These are phyloP conservation scores for Penicillium sp. DNA, from an alignment of 2,329 filamentous ascomycete species.

Conservation along the genomic window DNA sequence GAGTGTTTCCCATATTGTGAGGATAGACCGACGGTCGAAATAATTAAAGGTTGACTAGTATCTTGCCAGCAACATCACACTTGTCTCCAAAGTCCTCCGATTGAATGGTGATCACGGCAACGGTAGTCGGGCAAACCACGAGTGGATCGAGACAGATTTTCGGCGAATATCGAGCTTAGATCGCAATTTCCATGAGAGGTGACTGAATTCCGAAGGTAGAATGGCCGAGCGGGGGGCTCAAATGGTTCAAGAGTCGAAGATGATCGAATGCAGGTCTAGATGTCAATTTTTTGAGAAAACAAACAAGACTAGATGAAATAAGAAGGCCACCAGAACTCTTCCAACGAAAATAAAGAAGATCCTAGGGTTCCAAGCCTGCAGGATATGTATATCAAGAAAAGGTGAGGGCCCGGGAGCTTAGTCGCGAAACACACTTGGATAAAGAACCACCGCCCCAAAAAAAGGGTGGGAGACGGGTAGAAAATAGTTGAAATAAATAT, in stretches of 20 bases:
- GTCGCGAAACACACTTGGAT: constrained; percentile 12
- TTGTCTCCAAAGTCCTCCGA: constrained; percentile 2
- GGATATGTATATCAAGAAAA: constrained; percentile 12
- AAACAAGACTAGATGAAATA: background rate
- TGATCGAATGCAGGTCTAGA: constrained; percentile 3
- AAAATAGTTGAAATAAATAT: background rate
- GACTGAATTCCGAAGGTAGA: constrained; percentile 15
- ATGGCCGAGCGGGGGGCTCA: constrained; percentile 18
- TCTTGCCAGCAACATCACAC: constrained; percentile 28
- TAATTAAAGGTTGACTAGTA: constrained; percentile 21
- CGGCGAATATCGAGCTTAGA: constrained; percentile 12
- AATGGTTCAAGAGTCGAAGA: constrained; percentile 15
- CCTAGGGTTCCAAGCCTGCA: background rate
- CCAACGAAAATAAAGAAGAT: constrained; percentile 1
- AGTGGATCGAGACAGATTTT: background rate
- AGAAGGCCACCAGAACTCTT: constrained; percentile 9
- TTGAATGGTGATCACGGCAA: background rate
- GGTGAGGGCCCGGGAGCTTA: constrained; percentile 19
- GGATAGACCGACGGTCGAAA: constrained; percentile 9
- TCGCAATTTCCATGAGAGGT: constrained; percentile 18
- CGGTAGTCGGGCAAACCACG: background rate
- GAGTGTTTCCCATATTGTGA: constrained; percentile 80
- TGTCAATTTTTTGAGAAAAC: background rate
- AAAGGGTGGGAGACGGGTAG: background rate
- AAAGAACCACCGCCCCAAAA: background rate